phyloP scores from a whole-genome alignment of 2,329 filamentous ascomycete species.

The Nigrospora osmanthi region DNA sequence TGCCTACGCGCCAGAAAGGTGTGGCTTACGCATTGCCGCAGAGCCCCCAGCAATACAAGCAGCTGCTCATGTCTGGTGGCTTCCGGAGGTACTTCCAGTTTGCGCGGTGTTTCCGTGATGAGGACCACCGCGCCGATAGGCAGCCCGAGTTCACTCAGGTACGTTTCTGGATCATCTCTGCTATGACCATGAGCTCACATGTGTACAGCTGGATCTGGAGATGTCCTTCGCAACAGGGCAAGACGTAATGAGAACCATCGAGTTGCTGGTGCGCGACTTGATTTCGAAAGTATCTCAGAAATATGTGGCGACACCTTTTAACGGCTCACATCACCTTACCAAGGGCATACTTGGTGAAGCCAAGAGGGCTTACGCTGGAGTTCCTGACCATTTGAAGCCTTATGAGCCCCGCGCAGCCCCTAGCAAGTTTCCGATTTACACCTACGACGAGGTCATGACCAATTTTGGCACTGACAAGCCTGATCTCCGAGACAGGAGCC shows the following conservation, averaged over 20 bases:
- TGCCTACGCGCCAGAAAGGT: conserved; percentile 72
- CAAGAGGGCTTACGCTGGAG: too few relatives aligned
- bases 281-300: too few relatives aligned
- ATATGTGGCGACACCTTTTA: too few relatives aligned
- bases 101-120: conserved; percentile 90
- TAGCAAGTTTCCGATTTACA: conserved; percentile 11
- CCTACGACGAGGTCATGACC: conserved; percentile 72
- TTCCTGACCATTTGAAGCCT: too few relatives aligned
- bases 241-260: conserved; percentile 55
- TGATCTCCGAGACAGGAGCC: conserved; percentile 54
- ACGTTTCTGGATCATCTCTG: conserved; percentile 10
- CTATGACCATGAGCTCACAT: conserved; percentile 2
- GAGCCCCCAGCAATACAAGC: conserved; percentile 97
- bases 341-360: too few relatives aligned
- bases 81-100: conserved; percentile 82
- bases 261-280: conserved; percentile 34
- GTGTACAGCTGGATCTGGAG: conserved; percentile 72
- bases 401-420: too few relatives aligned
- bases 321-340: too few relatives aligned
- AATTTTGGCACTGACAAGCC: conserved; percentile 87
- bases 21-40: conserved; percentile 87
- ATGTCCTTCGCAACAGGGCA: conserved; percentile 75
- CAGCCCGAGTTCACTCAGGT: conserved; percentile 96
- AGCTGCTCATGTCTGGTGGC: conserved; percentile 90
- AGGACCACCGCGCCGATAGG: conserved; percentile 83